Conservation (phyloP, 2,329 filamentous ascomycete genomes). For the Colletotrichum sp. region DNA sequence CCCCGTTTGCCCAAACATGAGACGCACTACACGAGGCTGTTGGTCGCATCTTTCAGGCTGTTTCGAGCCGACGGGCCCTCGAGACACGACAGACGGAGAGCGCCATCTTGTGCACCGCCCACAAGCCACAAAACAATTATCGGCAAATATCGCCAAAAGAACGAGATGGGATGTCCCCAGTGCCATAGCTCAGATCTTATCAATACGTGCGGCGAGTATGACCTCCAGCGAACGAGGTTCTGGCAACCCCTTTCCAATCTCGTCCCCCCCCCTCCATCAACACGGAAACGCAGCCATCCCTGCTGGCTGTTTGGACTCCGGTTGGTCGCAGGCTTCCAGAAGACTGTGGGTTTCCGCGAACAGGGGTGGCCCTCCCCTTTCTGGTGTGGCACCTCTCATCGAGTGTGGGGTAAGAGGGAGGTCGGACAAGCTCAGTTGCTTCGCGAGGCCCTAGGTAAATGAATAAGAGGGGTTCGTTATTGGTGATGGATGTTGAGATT, state of each 20-base stretch:
- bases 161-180: not conserved
- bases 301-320: not conserved
- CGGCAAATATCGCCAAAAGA: not conserved
- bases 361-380: not conserved
- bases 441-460: not conserved
- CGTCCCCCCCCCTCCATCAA: not conserved
- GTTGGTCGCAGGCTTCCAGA: slow-evolving; percentile 17
- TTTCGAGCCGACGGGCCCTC: not conserved
- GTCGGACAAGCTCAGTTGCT: not conserved
- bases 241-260: slow-evolving; percentile 7
- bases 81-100: not conserved
- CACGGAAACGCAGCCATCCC: not conserved
- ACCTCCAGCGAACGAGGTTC: not conserved
- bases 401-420: slow-evolving; percentile 13
- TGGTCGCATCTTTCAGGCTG: not conserved
- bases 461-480: slow-evolving; percentile 1
- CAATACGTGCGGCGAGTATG: not conserved
- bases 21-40: not conserved
- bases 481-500: slow-evolving; percentile 2
- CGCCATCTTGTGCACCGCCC: not conserved
- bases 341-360: slow-evolving; percentile 2
- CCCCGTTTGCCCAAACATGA: not conserved
- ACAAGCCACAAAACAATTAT: not conserved
- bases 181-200: slow-evolving; percentile 13
- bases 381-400: not conserved